These are phyloP conservation scores for Fusarium sulawesiense DNA, from an alignment of 2,329 filamentous ascomycete species.

Conservation along the genomic window DNA sequence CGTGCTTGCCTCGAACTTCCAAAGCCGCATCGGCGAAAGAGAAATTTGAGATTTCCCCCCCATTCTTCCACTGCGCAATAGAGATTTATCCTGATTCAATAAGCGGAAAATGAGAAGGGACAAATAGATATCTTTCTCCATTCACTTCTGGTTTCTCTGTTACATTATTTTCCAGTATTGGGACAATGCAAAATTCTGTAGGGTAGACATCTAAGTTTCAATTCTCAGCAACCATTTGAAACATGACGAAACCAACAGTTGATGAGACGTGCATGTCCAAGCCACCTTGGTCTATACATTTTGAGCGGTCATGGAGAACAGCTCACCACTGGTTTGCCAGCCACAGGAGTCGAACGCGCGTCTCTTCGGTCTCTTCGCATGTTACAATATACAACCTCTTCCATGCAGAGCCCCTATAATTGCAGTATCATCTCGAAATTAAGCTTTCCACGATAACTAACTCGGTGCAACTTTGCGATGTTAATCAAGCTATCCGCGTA, in stretches of 20 bases:
- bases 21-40: too few relatives aligned
- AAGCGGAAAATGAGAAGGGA: too few relatives aligned
- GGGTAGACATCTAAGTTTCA: neutral
- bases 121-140: rapidly evolving
- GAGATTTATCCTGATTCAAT: rapidly evolving
- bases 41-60: rapidly evolving
- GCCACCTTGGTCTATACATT: too few relatives aligned
- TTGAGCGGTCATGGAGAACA: neutral
- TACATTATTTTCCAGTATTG: neutral
- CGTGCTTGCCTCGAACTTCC: neutral
- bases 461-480: neutral
- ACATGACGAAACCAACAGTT: neutral
- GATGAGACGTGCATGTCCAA: too few relatives aligned
- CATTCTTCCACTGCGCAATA: neutral
- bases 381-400: too few relatives aligned
- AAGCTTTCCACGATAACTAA: neutral
- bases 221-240: neutral
- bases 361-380: neutral
- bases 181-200: neutral
- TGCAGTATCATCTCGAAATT: neutral
- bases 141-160: neutral
- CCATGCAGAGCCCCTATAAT: too few relatives aligned
- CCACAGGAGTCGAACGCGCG: neutral
- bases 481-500: neutral
- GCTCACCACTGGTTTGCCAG: neutral